Conservation (phyloP, 176 grass and related monocot genomes). For the Secale cereale region DNA sequence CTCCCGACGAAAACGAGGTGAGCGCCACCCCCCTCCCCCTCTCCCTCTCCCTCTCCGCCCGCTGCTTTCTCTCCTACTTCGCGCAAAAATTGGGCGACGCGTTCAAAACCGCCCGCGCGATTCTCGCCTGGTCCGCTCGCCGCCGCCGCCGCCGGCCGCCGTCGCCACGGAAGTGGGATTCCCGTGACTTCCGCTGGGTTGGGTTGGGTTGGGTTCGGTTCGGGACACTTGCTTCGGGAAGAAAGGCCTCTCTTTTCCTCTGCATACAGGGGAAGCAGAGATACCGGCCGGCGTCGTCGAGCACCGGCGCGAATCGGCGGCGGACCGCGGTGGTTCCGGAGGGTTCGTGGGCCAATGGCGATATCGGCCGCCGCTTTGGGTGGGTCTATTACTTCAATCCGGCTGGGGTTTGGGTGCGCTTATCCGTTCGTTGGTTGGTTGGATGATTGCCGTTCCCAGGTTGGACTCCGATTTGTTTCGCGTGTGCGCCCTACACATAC, state of each 20-base stretch:
- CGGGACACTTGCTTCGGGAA: neutral
- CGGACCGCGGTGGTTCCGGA: neutral
- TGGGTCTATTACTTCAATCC: neutral
- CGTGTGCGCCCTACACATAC: too few relatives aligned
- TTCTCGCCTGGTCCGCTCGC: neutral
- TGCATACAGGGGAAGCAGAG: neutral
- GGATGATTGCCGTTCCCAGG: neutral
- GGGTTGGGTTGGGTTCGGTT: neutral
- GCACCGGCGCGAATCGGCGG: neutral
- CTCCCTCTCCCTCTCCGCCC: neutral
- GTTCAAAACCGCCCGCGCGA: neutral
- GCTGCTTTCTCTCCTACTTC: neutral
- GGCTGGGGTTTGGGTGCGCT: neutral
- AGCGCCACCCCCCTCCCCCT: neutral
- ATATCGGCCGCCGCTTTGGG: conserved; percentile 1
- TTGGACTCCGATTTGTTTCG: neutral
- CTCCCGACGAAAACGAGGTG: conserved; percentile 19
- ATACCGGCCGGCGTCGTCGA: neutral
- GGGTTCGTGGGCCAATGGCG: neutral
- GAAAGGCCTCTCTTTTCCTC: neutral
- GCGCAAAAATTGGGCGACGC: conserved; percentile 6
- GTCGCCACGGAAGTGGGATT: neutral
- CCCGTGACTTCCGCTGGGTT: neutral
- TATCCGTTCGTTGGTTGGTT: neutral
- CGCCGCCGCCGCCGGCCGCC: neutral